These are phyloP conservation scores for Xylariaceae sp. DNA, from an alignment of 2,329 filamentous ascomycete genomes.

Conservation along the genomic window DNA sequence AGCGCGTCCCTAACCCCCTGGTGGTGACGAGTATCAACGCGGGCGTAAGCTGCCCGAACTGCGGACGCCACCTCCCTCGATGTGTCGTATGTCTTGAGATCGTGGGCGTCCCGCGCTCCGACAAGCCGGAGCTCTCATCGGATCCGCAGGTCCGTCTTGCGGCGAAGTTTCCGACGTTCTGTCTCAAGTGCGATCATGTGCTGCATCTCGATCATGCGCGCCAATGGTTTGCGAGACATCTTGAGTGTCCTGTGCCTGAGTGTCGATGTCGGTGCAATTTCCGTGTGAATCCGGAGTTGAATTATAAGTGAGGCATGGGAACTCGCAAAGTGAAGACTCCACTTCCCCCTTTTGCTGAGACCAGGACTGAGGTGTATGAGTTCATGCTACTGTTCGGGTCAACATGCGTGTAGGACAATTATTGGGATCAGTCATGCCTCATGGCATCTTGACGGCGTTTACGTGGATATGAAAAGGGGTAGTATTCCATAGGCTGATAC, in stretches of 20 bases:
- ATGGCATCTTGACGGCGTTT: too few species aligned
- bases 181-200: constrained; percentile 62
- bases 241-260: constrained; percentile 63
- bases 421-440: too few species aligned
- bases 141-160: constrained; percentile 44
- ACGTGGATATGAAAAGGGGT: too few species aligned
- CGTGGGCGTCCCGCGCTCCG: constrained; percentile 58
- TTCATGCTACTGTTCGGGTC: too few species aligned
- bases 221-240: constrained; percentile 60
- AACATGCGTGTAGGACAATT: too few species aligned
- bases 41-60: constrained; percentile 61
- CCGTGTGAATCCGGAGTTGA: constrained; percentile 54
- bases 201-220: constrained; percentile 62
- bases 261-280: constrained; percentile 62
- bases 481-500: too few species aligned
- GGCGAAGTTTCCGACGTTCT: constrained; percentile 63
- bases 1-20: constrained; percentile 46
- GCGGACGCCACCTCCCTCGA: constrained; percentile 60
- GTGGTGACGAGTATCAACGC: constrained; percentile 52
- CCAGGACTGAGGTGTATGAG: too few species aligned
- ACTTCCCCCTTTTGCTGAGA: too few species aligned
- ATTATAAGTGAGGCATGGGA: constrained; percentile 38
- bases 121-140: constrained; percentile 48
- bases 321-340: too few species aligned
- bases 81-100: constrained; percentile 64